phyloP scores from a whole-genome alignment of 345 rosid species.

The Hirschfeldia incana region DNA sequence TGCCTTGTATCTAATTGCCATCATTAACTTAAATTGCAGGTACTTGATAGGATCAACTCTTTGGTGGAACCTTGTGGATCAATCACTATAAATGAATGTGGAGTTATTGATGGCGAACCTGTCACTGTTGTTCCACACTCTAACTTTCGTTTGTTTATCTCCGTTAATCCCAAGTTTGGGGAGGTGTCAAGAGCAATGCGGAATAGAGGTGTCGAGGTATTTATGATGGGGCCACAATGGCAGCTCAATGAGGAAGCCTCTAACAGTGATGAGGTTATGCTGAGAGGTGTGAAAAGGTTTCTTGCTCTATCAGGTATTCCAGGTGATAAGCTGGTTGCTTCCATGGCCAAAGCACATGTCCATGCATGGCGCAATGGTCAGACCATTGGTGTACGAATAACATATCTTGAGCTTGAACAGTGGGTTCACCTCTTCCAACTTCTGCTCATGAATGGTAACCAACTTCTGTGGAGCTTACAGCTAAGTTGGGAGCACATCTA shows the following conservation, averaged over 20 bases:
- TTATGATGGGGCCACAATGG: conserved; percentile 92
- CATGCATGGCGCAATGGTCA: conserved; percentile 64
- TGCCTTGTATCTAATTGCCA: conserved; percentile 11
- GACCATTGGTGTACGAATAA: conserved; percentile 49
- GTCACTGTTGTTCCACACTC: conserved; percentile 76
- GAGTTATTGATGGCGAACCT: conserved; percentile 82
- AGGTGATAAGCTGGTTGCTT: conserved; percentile 54
- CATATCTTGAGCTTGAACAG: conserved; percentile 83
- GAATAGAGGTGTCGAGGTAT: conserved; percentile 95
- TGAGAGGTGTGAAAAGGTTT: conserved; percentile 65
- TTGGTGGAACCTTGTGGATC: conserved; percentile 90
- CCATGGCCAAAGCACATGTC: conserved; percentile 87
- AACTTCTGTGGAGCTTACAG: conserved; percentile 76
- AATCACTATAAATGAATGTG: conserved; percentile 88
- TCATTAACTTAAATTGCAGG: conserved; percentile 45
- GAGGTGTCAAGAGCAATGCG: conserved; percentile 98
- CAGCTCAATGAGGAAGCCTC: conserved; percentile 50
- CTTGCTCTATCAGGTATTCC: conserved; percentile 80
- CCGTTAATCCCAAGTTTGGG: conserved; percentile 83
- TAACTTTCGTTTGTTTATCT: conserved; percentile 83
- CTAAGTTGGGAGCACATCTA: conserved; percentile 93
- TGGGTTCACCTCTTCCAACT: conserved; percentile 85
- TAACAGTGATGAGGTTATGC: conserved; percentile 49
- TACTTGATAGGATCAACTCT: conserved; percentile 96
- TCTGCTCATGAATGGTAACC: conserved; percentile 72